Conservation (phyloP, 1,284 basidiomycete genomes). For the Psilocybe mexicana region DNA sequence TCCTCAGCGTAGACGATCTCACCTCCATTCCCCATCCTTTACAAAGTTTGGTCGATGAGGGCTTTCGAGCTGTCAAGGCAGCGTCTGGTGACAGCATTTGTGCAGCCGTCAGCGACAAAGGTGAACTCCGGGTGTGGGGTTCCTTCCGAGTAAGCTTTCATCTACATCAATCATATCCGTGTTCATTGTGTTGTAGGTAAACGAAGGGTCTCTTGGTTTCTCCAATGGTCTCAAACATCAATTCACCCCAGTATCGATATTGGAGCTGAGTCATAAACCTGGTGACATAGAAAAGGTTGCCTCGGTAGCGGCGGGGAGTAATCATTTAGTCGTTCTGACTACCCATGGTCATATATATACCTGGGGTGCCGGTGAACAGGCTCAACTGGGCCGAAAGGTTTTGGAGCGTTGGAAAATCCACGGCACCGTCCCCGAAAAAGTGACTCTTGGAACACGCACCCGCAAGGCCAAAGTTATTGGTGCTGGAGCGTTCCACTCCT, state of each 20-base stretch:
- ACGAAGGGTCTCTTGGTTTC: slow-evolving; percentile 87
- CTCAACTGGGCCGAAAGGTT: slow-evolving; percentile 85
- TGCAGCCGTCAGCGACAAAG: slow-evolving; percentile 76
- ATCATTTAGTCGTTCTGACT: slow-evolving; percentile 87
- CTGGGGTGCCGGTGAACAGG: slow-evolving; percentile 87
- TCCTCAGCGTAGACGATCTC: slow-evolving; percentile 75
- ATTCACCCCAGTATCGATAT: slow-evolving; percentile 72
- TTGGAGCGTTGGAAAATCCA: slow-evolving; percentile 83
- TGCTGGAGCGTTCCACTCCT: slow-evolving; percentile 84
- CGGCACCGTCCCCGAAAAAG: slow-evolving; percentile 79
- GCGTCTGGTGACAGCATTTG: slow-evolving; percentile 86
- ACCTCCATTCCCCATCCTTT: slow-evolving; percentile 78
- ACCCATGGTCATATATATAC: slow-evolving; percentile 82
- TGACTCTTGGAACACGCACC: slow-evolving; percentile 66
- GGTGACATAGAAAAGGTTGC: slow-evolving; percentile 77
- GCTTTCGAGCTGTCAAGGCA: slow-evolving; percentile 82
- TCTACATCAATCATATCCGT: slow-evolving; percentile 2
- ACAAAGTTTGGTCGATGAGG: slow-evolving; percentile 68
- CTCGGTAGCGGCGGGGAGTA: slow-evolving; percentile 77
- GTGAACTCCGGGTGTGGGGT: slow-evolving; percentile 88
- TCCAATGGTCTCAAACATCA: slow-evolving; percentile 65
- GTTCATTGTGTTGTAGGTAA: slow-evolving; percentile 43
- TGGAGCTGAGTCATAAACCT: slow-evolving; percentile 60
- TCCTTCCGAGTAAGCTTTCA: slow-evolving; percentile 77
- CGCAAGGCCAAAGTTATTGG: slow-evolving; percentile 79